These are phyloP conservation scores for Fusarium algeriense DNA, from an alignment of 2,329 filamentous ascomycete genomes.

Conservation along the genomic window DNA sequence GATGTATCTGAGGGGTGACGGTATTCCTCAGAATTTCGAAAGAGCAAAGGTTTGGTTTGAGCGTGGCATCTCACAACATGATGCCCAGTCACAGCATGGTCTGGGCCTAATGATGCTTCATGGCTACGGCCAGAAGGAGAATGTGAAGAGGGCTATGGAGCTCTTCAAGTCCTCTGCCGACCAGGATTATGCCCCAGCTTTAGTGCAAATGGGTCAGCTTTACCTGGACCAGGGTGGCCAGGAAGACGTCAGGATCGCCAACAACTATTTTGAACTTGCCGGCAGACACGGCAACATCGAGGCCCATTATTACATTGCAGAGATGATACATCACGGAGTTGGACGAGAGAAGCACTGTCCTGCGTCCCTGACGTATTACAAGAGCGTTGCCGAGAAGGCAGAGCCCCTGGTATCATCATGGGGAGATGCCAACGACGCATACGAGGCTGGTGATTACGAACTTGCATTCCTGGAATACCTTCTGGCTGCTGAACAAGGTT, in stretches of 20 bases:
- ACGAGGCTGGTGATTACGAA: slow-evolving; percentile 82
- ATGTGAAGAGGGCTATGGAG: slow-evolving; percentile 78
- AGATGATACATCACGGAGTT: slow-evolving; percentile 84
- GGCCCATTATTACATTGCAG: slow-evolving; percentile 91
- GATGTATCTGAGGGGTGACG: slow-evolving; percentile 91
- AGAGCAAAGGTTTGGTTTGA: slow-evolving; percentile 86
- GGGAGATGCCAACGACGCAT: slow-evolving; percentile 84
- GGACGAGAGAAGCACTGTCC: slow-evolving; percentile 83
- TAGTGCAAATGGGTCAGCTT: slow-evolving; percentile 84
- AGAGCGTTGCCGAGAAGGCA: slow-evolving; percentile 79
- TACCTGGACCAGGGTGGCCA: slow-evolving; percentile 84
- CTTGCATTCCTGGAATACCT: slow-evolving; percentile 84
- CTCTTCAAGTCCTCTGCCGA: slow-evolving; percentile 84
- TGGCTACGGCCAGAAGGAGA: slow-evolving; percentile 77
- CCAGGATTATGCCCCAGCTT: slow-evolving; percentile 82
- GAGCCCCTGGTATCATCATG: slow-evolving; percentile 83
- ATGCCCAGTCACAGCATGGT: slow-evolving; percentile 86
- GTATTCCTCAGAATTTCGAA: slow-evolving; percentile 81
- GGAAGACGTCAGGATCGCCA: slow-evolving; percentile 80
- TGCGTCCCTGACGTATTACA: slow-evolving; percentile 85
- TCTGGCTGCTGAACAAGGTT: slow-evolving; percentile 92
- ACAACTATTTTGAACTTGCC: slow-evolving; percentile 88
- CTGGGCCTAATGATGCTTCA: slow-evolving; percentile 86
- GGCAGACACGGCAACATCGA: slow-evolving; percentile 86
- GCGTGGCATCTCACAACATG: slow-evolving; percentile 79